A percentile compares a stretch with the other conserved stretches of the same genome.
phyloP scores from a whole-genome alignment of 2,329 filamentous ascomycete species.

The Arthrobotrys sinensis region DNA sequence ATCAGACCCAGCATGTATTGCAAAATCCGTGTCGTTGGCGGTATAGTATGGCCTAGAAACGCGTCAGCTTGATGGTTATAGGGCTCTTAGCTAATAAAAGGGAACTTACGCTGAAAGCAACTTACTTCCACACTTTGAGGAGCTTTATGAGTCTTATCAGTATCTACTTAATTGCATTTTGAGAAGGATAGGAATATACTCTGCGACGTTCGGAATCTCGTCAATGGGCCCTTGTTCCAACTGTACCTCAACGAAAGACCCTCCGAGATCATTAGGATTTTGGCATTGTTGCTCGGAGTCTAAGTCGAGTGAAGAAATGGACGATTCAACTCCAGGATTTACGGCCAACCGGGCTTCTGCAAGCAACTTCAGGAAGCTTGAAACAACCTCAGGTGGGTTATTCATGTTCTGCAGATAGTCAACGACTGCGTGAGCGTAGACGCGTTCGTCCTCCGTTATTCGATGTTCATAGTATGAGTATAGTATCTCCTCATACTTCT shows the following conservation, averaged over 20 bases:
- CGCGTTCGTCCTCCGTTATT: not conserved
- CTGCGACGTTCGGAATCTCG: not conserved
- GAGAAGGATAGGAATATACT: not conserved
- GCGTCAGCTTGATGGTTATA: not conserved
- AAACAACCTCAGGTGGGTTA: slow-evolving; percentile 13
- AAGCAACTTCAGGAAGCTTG: slow-evolving; percentile 7
- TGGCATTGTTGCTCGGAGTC: not conserved
- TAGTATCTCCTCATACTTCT: slow-evolving; percentile 59
- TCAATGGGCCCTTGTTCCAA: not conserved
- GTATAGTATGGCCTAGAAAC: slow-evolving; percentile 21
- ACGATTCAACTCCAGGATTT: not conserved
- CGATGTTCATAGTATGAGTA: slow-evolving; percentile 20
- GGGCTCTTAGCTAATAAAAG: not conserved
- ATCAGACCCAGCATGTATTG: slow-evolving; percentile 14
- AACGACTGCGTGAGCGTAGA: slow-evolving; percentile 6
- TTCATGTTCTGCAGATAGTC: slow-evolving; percentile 8
- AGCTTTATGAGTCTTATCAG: not conserved
- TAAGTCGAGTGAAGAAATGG: not conserved
- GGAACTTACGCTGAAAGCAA: slow-evolving; percentile 16
- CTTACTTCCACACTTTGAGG: not conserved
- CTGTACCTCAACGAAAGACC: not conserved
- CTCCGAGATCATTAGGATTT: not conserved
- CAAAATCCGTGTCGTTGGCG: slow-evolving; percentile 7
- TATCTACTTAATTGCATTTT: not conserved
- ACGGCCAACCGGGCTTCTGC: not conserved